A percentile compares a stretch with the other conserved stretches of the same genome.
Evolutionary conservation across 1,284 basidiomycete genomes (phyloP).

Genomic region (Ceratorhiza oryzae-sativae): DNA sequence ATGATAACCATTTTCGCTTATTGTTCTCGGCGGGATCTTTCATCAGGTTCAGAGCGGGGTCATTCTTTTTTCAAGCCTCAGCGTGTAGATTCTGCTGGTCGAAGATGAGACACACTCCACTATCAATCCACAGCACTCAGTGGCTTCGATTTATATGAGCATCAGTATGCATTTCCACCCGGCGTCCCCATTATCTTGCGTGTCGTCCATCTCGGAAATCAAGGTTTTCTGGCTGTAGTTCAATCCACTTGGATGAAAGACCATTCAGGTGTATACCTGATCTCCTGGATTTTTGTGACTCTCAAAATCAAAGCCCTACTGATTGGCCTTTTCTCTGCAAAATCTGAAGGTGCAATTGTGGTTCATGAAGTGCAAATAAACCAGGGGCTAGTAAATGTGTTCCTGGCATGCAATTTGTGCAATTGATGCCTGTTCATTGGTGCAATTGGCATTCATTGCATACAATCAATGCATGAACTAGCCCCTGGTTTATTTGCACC

Average conservation of each 20-base stretch:
- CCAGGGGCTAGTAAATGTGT: no score
- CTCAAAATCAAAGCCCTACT: neutral
- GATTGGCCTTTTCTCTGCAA: neutral
- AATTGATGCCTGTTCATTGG: no score
- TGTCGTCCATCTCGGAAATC: conserved; percentile 38
- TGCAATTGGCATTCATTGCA: no score
- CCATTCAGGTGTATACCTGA: no score
- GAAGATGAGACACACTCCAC: conserved; percentile 93
- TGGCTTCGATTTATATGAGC: conserved; percentile 75
- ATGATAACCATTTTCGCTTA: neutral
- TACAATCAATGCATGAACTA: no score
- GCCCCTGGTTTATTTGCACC: no score
- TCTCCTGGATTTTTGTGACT: neutral
- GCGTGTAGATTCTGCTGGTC: conserved; percentile 45
- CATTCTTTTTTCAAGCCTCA: neutral
- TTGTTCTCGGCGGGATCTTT: neutral
- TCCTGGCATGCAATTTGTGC: no score
- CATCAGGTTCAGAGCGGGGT: neutral
- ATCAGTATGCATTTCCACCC: conserved; percentile 89
- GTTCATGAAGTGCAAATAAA: no score
- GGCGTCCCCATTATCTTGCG: conserved; percentile 68
- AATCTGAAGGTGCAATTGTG: no score
- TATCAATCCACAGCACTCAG: conserved; percentile 69
- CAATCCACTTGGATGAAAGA: neutral
- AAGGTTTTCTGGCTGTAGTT: neutral